Percentiles rank a stretch among this genome's conserved stretches.
These are phyloP conservation scores for Yamadazyma phyllophila DNA, from an alignment of 805 yeast species.

Conservation along the genomic window DNA sequence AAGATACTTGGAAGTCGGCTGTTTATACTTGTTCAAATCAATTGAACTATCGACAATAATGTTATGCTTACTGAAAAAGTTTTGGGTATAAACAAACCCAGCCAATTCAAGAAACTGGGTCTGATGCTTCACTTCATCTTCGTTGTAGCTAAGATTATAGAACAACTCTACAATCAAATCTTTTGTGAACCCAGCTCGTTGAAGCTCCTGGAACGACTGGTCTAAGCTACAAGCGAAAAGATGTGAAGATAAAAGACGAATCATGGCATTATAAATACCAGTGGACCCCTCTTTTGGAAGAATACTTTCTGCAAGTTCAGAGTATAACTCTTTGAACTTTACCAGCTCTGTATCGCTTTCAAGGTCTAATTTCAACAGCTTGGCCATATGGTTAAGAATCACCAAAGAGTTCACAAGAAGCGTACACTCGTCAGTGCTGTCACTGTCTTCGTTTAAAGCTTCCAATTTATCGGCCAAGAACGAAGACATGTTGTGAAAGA, in stretches of 20 bases:
- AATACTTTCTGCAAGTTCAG: constrained; percentile 1
- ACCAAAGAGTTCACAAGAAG: constrained; percentile 7
- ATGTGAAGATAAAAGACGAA: constrained; percentile 11
- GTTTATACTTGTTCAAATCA: constrained; percentile 14
- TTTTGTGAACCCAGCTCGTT: constrained; percentile 11
- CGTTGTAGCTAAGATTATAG: constrained; percentile 17
- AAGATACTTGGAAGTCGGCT: constrained; percentile 18
- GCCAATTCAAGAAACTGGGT: constrained; percentile 19
- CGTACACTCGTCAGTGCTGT: not conserved
- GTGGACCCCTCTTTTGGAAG: constrained; percentile 11
- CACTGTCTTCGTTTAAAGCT: not conserved
- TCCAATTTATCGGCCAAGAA: not conserved
- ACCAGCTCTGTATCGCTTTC: not conserved
- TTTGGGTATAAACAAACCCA: constrained; percentile 18
- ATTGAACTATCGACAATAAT: constrained; percentile 16
- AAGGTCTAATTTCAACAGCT: constrained; percentile 6
- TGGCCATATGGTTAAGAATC: constrained; percentile 9
- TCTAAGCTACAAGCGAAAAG: constrained; percentile 4
- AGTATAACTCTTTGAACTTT: constrained; percentile 2
- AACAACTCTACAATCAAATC: constrained; percentile 16
- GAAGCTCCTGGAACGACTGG: constrained; percentile 9
- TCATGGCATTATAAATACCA: constrained; percentile 12
- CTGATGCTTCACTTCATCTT: constrained; percentile 12
- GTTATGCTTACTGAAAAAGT: constrained; percentile 15
- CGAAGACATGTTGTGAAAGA: constrained; percentile 2